Percentiles rank a stretch among this genome's conserved stretches.
Evolutionary conservation across 495 filamentous ascomycete species (phyloP).

Genomic region (Aspergillus heteromorphus): DNA sequence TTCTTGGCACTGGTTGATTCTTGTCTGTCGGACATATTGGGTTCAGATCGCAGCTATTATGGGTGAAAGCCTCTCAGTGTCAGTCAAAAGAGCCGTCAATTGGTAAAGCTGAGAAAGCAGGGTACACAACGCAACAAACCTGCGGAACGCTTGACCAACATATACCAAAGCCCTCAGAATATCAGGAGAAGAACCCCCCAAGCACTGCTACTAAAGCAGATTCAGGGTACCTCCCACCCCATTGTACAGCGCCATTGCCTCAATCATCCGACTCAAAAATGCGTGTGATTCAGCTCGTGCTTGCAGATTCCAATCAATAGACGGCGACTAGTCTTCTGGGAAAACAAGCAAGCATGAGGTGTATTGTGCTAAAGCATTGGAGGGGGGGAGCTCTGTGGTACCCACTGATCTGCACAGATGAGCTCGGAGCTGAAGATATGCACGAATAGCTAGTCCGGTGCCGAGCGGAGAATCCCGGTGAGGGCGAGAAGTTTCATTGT

Average conservation of each 20-base stretch:
- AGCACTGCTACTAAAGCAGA: background rate
- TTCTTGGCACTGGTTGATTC: background rate
- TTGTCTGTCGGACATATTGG: background rate
- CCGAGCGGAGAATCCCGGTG: background rate
- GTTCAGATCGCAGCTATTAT: too few species aligned
- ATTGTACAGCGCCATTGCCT: background rate
- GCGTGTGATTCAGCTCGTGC: background rate
- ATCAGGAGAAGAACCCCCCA: too few species aligned
- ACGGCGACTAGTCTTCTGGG: background rate
- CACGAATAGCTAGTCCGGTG: background rate
- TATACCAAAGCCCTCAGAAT: too few species aligned
- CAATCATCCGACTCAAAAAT: background rate
- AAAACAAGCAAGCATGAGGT: background rate
- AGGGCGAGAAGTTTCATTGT: background rate
- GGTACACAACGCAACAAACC: background rate
- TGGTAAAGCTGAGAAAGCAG: too few species aligned
- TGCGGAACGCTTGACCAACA: background rate
- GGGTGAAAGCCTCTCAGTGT: too few species aligned
- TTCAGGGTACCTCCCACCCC: background rate
- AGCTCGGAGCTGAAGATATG: background rate
- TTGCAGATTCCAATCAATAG: background rate
- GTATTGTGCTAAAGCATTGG: background rate
- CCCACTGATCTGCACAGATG: background rate
- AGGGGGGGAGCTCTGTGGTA: background rate
- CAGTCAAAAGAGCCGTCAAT: too few species aligned